Conservation (phyloP, 768 basidiomycete genomes). For the Xerocomus brunneocitrinus region DNA sequence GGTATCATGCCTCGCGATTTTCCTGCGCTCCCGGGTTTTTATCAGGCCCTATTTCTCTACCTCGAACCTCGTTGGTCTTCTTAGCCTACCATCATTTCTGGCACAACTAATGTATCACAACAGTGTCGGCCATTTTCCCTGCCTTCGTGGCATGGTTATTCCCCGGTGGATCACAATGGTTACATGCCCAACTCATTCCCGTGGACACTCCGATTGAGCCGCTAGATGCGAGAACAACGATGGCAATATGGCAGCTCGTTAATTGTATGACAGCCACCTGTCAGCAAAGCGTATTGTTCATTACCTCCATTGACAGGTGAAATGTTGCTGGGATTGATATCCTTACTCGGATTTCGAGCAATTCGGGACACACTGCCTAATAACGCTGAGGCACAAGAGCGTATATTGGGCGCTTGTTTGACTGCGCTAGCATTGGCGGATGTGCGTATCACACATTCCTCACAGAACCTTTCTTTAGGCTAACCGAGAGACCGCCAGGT, state of each 20-base stretch:
- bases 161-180: slow-evolving; percentile 58
- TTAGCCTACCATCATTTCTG: not conserved
- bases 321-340: slow-evolving; percentile 57
- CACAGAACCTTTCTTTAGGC: not conserved
- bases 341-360: slow-evolving; percentile 63
- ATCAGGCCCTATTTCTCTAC: slow-evolving; percentile 58
- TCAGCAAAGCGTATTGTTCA: not conserved
- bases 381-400: slow-evolving; percentile 61
- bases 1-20: slow-evolving; percentile 33
- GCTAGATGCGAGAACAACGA: slow-evolving; percentile 48
- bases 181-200: slow-evolving; percentile 62
- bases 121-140: slow-evolving; percentile 50
- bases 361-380: slow-evolving; percentile 54
- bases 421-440: slow-evolving; percentile 65
- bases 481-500: slow-evolving; percentile 34
- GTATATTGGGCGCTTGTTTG: slow-evolving; percentile 59
- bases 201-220: slow-evolving; percentile 20
- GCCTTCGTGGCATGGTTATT: slow-evolving; percentile 49
- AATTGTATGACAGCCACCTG: slow-evolving; percentile 46
- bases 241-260: slow-evolving; percentile 64
- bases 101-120: slow-evolving; percentile 8
- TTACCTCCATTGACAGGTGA: slow-evolving; percentile 42
- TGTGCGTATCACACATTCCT: slow-evolving; percentile 38
- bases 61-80: slow-evolving; percentile 52
- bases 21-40: slow-evolving; percentile 58